phyloP scores from a whole-genome alignment of 352 stramenopile species.

The Globisporangium paroecandrum region DNA sequence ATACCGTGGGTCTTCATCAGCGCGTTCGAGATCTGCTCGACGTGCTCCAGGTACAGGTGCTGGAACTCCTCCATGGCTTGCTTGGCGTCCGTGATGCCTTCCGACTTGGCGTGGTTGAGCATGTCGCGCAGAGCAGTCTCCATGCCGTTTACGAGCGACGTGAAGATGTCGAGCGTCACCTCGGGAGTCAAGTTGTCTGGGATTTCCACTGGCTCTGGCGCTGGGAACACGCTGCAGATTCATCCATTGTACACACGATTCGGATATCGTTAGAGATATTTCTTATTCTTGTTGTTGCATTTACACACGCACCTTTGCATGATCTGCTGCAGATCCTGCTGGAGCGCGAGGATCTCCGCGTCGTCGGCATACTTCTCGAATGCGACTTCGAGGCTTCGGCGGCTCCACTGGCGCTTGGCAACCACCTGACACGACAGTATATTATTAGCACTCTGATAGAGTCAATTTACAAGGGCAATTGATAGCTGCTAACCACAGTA shows the following conservation, averaged over 20 bases:
- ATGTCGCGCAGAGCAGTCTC: conserved; percentile 78
- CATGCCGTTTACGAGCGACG: conserved; percentile 66
- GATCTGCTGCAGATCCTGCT: conserved; percentile 63
- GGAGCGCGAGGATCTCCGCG: conserved; percentile 50
- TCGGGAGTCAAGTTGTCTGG: conserved; percentile 67
- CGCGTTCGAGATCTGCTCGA: conserved; percentile 62
- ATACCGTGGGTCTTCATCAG: conserved; percentile 66
- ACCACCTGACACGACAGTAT: conserved; percentile 29
- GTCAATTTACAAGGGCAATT: not conserved
- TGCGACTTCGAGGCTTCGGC: conserved; percentile 51
- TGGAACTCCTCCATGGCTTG: conserved; percentile 81
- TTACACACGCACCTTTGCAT: conserved; percentile 50
- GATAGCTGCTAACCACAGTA: not conserved
- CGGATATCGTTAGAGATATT: not conserved
- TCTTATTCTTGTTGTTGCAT: not conserved
- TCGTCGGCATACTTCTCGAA: conserved; percentile 65
- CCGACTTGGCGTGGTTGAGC: conserved; percentile 57
- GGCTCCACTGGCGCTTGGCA: conserved; percentile 58
- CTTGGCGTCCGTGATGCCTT: conserved; percentile 66
- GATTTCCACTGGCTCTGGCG: conserved; percentile 47
- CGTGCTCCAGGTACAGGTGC: conserved; percentile 67
- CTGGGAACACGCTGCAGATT: conserved; percentile 54
- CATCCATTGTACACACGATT: not conserved
- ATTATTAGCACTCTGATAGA: not conserved
- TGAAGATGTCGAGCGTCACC: conserved; percentile 64